Evolutionary conservation across 2,329 filamentous ascomycete genomes (phyloP).

Genomic region (Cadophora gregata): DNA sequence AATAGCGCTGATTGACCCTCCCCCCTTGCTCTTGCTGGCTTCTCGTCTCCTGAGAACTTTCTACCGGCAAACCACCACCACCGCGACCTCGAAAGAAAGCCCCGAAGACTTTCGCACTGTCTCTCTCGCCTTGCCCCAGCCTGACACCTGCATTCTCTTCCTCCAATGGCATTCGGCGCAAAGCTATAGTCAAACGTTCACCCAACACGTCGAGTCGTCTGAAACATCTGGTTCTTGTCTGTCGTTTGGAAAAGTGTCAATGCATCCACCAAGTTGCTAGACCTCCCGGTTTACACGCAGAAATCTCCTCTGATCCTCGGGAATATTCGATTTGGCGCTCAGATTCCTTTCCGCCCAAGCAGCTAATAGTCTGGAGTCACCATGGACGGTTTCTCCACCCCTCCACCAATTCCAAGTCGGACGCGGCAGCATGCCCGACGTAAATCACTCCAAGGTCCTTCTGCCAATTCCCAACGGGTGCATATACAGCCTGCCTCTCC

Average conservation of each 20-base stretch:
- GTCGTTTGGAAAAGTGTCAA: conserved; percentile 35
- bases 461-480: conserved; percentile 40
- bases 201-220: conserved; percentile 23
- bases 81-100: neutral
- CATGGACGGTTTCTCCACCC: conserved; percentile 38
- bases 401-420: conserved; percentile 41
- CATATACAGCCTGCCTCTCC: conserved; percentile 52
- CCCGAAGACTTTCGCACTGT: conserved; percentile 8
- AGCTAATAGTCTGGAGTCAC: conserved; percentile 25
- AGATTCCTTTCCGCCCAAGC: conserved; percentile 30
- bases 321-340: conserved; percentile 23
- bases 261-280: conserved; percentile 37
- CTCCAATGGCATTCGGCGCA: conserved; percentile 35
- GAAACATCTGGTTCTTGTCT: conserved; percentile 29
- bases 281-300: conserved; percentile 24
- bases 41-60: conserved; percentile 4
- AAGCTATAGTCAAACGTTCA: conserved; percentile 34
- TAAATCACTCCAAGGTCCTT: conserved; percentile 41
- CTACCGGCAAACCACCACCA: neutral
- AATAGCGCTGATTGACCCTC: conserved; percentile 2
- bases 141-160: conserved; percentile 26
- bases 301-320: conserved; percentile 21
- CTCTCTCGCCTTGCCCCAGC: neutral
- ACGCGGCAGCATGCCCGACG: conserved; percentile 41
- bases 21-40: conserved; percentile 8